Evolutionary conservation across 345 rosid species (phyloP).

Genomic region (Rhodomyrtus tomentosa): DNA sequence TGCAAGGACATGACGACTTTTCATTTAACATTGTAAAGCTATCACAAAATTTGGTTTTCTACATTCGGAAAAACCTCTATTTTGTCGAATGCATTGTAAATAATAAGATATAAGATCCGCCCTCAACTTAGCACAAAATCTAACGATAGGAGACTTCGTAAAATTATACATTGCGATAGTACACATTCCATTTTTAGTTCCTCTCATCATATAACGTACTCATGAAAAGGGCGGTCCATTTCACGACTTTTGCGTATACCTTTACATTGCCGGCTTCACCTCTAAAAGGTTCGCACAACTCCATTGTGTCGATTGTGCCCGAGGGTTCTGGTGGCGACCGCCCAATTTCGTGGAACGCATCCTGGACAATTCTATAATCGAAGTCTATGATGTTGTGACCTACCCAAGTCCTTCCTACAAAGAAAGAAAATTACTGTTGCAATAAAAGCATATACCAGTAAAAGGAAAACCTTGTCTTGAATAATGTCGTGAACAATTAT

Average conservation of each 20-base stretch:
- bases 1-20: neutral
- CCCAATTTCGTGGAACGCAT: neutral
- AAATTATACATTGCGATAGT: neutral
- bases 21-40: neutral
- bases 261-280: fast-evolving
- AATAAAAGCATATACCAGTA: neutral
- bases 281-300: neutral
- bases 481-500: neutral
- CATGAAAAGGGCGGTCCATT: neutral
- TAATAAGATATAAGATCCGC: neutral
- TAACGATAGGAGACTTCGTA: neutral
- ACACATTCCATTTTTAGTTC: too few species aligned
- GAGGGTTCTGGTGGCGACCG: neutral
- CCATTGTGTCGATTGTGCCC: neutral
- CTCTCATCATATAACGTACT: neutral
- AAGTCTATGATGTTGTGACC: neutral
- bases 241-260: neutral
- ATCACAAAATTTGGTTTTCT: neutral
- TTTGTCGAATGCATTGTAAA: too few species aligned
- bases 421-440: neutral
- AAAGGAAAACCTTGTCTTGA: neutral
- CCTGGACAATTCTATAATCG: neutral
- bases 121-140: neutral
- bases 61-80: neutral
- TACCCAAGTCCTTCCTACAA: neutral